These are phyloP conservation scores for Penicillium coffeae DNA, from an alignment of 495 filamentous ascomycete genomes.

Conservation along the genomic window DNA sequence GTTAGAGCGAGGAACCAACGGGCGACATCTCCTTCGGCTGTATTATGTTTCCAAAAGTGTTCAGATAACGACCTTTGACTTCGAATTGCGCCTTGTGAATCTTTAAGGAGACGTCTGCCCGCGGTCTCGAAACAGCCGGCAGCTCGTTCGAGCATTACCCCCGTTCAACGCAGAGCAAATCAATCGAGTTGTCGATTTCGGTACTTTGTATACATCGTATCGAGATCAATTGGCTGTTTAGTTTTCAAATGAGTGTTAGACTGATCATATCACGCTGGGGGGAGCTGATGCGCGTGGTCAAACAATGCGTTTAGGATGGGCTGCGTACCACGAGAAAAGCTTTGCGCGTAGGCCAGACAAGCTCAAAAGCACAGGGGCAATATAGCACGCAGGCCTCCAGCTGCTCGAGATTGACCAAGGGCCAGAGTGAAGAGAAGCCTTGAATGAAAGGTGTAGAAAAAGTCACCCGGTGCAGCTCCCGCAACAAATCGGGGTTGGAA, in stretches of 20 bases:
- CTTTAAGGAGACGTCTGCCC: constrained; percentile 63
- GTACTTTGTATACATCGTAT: constrained; percentile 27
- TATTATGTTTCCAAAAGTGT: constrained; percentile 64
- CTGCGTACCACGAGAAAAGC: constrained; percentile 19
- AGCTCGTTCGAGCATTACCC: constrained; percentile 80
- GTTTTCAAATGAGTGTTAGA: background rate
- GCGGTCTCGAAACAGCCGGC: constrained; percentile 73
- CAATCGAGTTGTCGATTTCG: constrained; percentile 25
- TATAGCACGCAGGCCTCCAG: background rate
- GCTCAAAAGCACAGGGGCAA: background rate
- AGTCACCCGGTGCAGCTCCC: background rate
- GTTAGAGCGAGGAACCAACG: constrained; percentile 40
- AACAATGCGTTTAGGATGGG: constrained; percentile 16
- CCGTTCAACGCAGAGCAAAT: constrained; percentile 45
- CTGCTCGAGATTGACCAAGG: background rate
- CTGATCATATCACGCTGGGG: background rate
- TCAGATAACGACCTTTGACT: constrained; percentile 59
- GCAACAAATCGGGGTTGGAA: constrained; percentile 23
- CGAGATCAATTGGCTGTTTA: constrained; percentile 4
- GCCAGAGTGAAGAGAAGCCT: background rate
- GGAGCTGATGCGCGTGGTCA: background rate
- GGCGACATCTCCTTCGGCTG: constrained; percentile 52
- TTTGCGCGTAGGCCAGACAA: background rate
- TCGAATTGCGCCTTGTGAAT: constrained; percentile 49
- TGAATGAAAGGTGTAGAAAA: background rate